phyloP scores from a whole-genome alignment of 768 basidiomycete genomes.

The Phylloporus sp. region DNA sequence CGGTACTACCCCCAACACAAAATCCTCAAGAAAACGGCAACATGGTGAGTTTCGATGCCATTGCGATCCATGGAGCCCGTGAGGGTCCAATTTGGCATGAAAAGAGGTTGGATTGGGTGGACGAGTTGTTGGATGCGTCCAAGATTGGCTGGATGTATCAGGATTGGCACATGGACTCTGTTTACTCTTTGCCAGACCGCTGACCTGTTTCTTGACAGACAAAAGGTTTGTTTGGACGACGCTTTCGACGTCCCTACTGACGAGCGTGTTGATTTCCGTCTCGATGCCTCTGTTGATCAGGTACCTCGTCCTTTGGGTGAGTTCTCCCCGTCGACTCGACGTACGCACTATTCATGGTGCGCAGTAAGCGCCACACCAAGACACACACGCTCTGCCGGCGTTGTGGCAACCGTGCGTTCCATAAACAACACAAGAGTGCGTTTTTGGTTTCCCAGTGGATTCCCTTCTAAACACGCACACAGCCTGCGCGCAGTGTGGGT shows the following conservation, averaged over 20 bases:
- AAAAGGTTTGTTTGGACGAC: slow-evolving; percentile 61
- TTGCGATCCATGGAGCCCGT: slow-evolving; percentile 9
- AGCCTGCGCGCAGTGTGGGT: slow-evolving; percentile 97
- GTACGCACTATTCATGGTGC: not conserved
- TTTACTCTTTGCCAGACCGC: not conserved
- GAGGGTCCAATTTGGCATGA: slow-evolving; percentile 1
- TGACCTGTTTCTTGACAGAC: slow-evolving; percentile 49
- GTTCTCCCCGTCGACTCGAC: slow-evolving; percentile 30
- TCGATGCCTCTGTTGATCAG: slow-evolving; percentile 39
- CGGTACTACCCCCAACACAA: slow-evolving; percentile 16
- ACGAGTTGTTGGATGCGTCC: slow-evolving; percentile 18
- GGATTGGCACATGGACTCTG: not conserved
- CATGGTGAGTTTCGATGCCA: slow-evolving; percentile 42
- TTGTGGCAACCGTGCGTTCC: slow-evolving; percentile 93
- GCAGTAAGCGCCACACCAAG: slow-evolving; percentile 95
- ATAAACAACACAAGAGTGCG: slow-evolving; percentile 97
- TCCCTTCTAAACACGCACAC: not conserved
- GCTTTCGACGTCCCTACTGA: slow-evolving; percentile 9
- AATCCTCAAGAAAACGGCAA: slow-evolving; percentile 36
- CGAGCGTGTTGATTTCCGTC: not conserved
- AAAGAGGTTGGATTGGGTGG: slow-evolving; percentile 19
- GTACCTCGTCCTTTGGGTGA: slow-evolving; percentile 95
- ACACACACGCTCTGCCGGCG: slow-evolving; percentile 96
- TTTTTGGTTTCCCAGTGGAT: not conserved
- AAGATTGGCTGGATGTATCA: slow-evolving; percentile 27